Conservation (phyloP, 2,329 filamentous ascomycete species). For the Epichloe uncinata region DNA sequence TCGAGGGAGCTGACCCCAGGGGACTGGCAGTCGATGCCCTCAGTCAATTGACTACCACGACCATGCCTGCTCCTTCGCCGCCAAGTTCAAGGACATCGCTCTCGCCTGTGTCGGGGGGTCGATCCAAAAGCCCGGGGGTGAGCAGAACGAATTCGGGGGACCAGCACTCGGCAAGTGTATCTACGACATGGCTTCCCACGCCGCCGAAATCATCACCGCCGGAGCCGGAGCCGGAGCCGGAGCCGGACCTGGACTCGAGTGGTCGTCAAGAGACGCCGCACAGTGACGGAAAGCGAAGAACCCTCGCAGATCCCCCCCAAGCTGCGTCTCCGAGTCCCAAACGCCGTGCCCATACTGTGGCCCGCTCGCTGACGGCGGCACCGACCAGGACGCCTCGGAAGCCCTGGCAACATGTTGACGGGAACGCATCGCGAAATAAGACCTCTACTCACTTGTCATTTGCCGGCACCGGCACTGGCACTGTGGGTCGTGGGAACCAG, state of each 20-base stretch:
- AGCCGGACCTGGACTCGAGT: not conserved
- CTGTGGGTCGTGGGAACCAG: too few species aligned
- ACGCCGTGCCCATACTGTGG: not conserved
- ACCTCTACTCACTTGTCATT: not conserved
- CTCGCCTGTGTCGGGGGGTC: not conserved
- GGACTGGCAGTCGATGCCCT: slow-evolving; percentile 27
- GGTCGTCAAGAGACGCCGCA: not conserved
- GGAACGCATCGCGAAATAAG: slow-evolving; percentile 10
- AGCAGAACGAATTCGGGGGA: not conserved
- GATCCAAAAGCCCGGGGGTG: not conserved
- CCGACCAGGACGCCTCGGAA: slow-evolving; percentile 5
- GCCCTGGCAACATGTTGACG: slow-evolving; percentile 12
- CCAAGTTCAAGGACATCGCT: slow-evolving; percentile 4
- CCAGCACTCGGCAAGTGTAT: not conserved
- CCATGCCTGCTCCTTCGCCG: slow-evolving; percentile 22
- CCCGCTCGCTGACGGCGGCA: not conserved
- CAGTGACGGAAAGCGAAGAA: slow-evolving; percentile 6
- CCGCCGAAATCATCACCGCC: slow-evolving; percentile 7
- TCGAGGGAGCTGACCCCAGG: slow-evolving; percentile 42
- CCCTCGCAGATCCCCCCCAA: not conserved
- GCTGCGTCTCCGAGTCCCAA: slow-evolving; percentile 9
- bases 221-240: too few species aligned
- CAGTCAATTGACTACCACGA: slow-evolving; percentile 32
- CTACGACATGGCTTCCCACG: slow-evolving; percentile 3
- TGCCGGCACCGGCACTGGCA: not conserved